A percentile compares a stretch with the other conserved stretches of the same genome.
phyloP scores from a whole-genome alignment of 768 basidiomycete genomes.

The Rhodosporidiobolus sp. region DNA sequence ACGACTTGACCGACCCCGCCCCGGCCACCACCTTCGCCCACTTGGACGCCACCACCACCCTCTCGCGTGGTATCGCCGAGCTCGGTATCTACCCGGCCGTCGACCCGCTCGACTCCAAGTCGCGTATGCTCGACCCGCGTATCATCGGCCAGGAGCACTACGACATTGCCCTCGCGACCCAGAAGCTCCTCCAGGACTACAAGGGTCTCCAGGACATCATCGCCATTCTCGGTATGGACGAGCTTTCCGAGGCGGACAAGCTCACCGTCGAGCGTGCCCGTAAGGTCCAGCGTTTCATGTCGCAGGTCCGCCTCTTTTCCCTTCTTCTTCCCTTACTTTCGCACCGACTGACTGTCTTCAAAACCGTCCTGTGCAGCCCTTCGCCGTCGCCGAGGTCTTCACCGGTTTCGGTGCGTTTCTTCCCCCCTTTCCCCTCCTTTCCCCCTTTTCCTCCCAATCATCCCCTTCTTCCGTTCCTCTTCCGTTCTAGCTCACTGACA shows the following conservation, averaged over 20 bases:
- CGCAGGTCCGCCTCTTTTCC: constrained; percentile 70
- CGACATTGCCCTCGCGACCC: constrained; percentile 90
- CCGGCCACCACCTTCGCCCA: constrained; percentile 99
- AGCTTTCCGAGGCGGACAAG: constrained; percentile 99
- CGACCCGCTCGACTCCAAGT: constrained; percentile 98
- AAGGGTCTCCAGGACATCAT: constrained; percentile 78
- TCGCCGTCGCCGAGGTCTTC: constrained; percentile 83
- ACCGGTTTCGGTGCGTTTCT: constrained; percentile 1
- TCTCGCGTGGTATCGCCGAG: constrained; percentile 98
- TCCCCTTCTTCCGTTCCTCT: not conserved
- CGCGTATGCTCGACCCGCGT: constrained; percentile 99
- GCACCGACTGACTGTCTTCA: not conserved
- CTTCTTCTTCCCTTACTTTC: constrained; percentile 70
- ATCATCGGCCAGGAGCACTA: constrained; percentile 95
- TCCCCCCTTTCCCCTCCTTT: too few species aligned
- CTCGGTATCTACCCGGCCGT: constrained; percentile 87
- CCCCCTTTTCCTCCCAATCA: too few species aligned
- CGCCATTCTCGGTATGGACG: constrained; percentile 99
- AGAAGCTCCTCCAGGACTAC: constrained; percentile 80
- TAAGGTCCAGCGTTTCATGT: constrained; percentile 99
- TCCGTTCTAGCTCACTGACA: not conserved
- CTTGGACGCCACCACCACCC: constrained; percentile 98
- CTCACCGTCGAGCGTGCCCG: constrained; percentile 95
- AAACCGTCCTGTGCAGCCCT: constrained; percentile 64
- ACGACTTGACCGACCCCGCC: constrained; percentile 99